Evolutionary conservation across 495 filamentous ascomycete genomes (phyloP).

Genomic region (Letharia columbiana): DNA sequence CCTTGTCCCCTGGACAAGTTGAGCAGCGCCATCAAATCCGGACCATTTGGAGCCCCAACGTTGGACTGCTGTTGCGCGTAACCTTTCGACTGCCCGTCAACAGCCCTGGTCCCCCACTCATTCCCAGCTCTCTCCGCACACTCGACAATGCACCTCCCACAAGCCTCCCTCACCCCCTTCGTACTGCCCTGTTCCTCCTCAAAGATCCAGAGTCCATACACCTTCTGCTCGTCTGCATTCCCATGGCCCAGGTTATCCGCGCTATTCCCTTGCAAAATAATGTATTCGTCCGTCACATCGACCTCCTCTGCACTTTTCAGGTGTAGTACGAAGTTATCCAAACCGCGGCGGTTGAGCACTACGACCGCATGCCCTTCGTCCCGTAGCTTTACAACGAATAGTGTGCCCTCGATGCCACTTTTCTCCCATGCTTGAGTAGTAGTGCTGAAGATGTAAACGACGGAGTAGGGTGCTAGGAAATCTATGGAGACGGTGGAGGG

Average conservation of each 20-base stretch:
- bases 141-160: slow-evolving; percentile 45
- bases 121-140: slow-evolving; percentile 45
- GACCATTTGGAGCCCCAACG: not conserved
- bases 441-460: slow-evolving; percentile 66
- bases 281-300: slow-evolving; percentile 51
- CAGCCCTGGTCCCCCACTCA: slow-evolving; percentile 30
- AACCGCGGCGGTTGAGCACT: slow-evolving; percentile 51
- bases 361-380: slow-evolving; percentile 50
- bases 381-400: slow-evolving; percentile 59
- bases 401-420: slow-evolving; percentile 62
- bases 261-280: slow-evolving; percentile 43
- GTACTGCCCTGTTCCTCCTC: slow-evolving; percentile 47
- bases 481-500: slow-evolving; percentile 58
- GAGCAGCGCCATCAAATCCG: slow-evolving; percentile 17
- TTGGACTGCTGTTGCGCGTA: not conserved
- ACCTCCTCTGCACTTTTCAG: slow-evolving; percentile 33
- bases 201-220: slow-evolving; percentile 60
- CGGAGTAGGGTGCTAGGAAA: slow-evolving; percentile 67
- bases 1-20: not conserved
- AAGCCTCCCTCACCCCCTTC: slow-evolving; percentile 41
- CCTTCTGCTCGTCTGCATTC: slow-evolving; percentile 27
- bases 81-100: not conserved
- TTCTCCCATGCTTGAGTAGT: slow-evolving; percentile 64
- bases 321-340: slow-evolving; percentile 45
- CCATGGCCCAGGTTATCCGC: slow-evolving; percentile 23